Evolutionary conservation across 2,329 filamentous ascomycete species (phyloP), one percentile per base, ranked within the genome.

Genomic region (Phialocephala subalpina): DNA sequence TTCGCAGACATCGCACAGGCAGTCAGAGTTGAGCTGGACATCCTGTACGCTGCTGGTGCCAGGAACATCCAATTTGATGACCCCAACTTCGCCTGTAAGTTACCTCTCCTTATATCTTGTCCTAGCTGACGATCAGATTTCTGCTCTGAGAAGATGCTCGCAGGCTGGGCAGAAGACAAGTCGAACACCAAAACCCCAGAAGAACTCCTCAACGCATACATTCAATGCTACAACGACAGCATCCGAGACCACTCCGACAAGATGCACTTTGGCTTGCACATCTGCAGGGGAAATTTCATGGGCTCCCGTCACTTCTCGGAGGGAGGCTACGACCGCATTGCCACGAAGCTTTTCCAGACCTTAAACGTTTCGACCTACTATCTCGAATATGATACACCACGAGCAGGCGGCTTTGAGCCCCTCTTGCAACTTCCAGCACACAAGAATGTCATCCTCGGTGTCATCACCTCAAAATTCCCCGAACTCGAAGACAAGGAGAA

Each of bases 261-360:
- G 75, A 87, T 94, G 82, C 91, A 93, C 78, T 85, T 92, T 8
- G 92, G 92, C 58, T 89, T 94, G 22, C 92, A 94, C 76, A 82
- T 94, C 60, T 94, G 92, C 84, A 85, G 85, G 38, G 85, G 85
- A n/a, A 91, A 91, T 81, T 91, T 91, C 78, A 87, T 90, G 72
- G 86, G 87, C 63, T 87, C 87, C 22, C 84, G 88, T 45, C 87
- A 90, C 78, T 91, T 91, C 72, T 86, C 87, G 60, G 87, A 90
- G 74, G 89, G 89, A 36, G 86, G 85, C 33, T 91, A 91, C 77
- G 89, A 91, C 75, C 82, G 87, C 67, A 90, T 91, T 66, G 88
- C 89, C 25, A 83, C 85, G 75, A 90, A 88, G 80, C 83, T 91
- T 18, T 91, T 91, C 81, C 81, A 85, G 68, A 80, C 86, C 69